Evolutionary conservation across 441 rosid species (phyloP).

Genomic region (Francoa sonchifolia): DNA sequence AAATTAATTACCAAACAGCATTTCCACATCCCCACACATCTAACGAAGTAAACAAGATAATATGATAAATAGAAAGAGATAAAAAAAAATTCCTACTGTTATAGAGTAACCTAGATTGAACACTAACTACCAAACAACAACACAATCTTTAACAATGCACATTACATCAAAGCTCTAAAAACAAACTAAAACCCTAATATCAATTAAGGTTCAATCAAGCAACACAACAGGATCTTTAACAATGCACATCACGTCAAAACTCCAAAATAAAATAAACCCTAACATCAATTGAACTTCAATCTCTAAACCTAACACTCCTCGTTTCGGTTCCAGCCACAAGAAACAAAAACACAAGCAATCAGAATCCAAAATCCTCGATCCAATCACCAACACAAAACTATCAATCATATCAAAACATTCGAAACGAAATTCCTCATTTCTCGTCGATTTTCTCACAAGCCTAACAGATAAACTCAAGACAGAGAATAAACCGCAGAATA

Average conservation of each 20-base stretch:
- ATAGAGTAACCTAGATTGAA: too few relatives aligned
- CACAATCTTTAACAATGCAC: neutral
- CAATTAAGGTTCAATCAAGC: too few relatives aligned
- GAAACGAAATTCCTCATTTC: constrained; percentile 2
- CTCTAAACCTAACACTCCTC: too few relatives aligned
- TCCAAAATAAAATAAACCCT: constrained; percentile 7
- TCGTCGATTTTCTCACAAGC: constrained; percentile 7
- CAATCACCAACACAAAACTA: neutral
- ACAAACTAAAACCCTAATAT: constrained; percentile 2
- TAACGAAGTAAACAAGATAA: too few relatives aligned
- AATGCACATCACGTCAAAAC: constrained; percentile 4
- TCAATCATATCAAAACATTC: neutral
- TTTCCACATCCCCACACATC: too few relatives aligned
- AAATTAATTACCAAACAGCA: too few relatives aligned
- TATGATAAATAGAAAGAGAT: too few relatives aligned
- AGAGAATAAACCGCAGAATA: constrained; percentile 13
- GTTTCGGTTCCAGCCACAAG: too few relatives aligned
- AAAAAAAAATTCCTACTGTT: too few relatives aligned
- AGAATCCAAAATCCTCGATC: too few relatives aligned
- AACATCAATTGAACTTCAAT: constrained; percentile 7
- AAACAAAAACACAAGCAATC: neutral
- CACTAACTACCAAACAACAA: too few relatives aligned
- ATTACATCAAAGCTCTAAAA: neutral
- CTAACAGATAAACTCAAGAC: constrained; percentile 5
- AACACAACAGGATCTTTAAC: constrained; percentile 3